A percentile compares a stretch with the other conserved stretches of the same genome.
These are phyloP conservation scores for Cercospora brassicicola DNA, from an alignment of 2,329 filamentous ascomycete species.

Conservation along the genomic window DNA sequence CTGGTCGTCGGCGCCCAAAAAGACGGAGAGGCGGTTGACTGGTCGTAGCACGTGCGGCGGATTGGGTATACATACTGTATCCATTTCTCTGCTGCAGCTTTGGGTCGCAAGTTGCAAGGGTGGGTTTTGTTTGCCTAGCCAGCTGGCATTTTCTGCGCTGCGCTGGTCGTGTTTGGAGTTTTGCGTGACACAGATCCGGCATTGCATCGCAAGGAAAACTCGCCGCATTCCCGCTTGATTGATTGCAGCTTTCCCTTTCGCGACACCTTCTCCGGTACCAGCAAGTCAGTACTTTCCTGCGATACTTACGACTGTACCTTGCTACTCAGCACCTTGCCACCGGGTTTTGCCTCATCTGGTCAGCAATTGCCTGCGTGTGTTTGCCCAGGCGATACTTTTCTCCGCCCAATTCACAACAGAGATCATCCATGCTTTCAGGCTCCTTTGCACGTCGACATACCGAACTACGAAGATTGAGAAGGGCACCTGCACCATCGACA, in stretches of 20 bases:
- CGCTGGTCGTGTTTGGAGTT: background rate
- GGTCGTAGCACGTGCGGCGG: background rate
- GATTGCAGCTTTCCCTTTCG: background rate
- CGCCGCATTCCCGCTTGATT: background rate
- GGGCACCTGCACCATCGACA: background rate
- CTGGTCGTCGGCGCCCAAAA: background rate
- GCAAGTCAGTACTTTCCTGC: background rate
- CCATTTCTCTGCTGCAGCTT: background rate
- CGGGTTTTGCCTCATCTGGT: background rate
- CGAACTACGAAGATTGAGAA: slow-evolving; percentile 11
- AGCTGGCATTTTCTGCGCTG: background rate
- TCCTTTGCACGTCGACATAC: slow-evolving; percentile 8
- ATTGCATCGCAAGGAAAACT: background rate
- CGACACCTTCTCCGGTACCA: slow-evolving; percentile 4
- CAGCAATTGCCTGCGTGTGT: background rate
- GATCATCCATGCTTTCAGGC: slow-evolving; percentile 11
- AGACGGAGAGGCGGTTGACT: background rate
- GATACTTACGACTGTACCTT: background rate
- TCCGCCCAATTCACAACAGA: background rate
- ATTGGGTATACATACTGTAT: background rate
- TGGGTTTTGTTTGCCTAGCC: background rate
- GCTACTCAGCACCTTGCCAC: background rate
- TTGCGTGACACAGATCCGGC: background rate
- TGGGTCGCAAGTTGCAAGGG: background rate
- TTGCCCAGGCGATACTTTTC: background rate